Conservation (phyloP, 306 rosid species). For the Quillaja saponaria region DNA sequence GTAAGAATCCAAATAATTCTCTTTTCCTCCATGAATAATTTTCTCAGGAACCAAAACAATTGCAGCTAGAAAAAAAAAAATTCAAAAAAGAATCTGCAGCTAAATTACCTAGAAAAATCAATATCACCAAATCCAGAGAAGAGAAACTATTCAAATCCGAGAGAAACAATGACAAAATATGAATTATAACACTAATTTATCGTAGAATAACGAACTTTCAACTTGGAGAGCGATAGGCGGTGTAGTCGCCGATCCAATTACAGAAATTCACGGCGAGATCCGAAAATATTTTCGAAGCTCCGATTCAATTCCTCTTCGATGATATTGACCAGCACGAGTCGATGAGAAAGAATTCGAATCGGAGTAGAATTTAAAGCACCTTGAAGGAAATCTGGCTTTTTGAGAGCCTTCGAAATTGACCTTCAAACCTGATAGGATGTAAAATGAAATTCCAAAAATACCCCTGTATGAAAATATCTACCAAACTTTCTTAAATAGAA, state of each 20-base stretch:
- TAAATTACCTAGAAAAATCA: conserved; percentile 34
- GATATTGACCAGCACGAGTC: background rate
- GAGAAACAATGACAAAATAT: background rate
- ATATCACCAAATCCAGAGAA: background rate
- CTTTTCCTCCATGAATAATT: background rate
- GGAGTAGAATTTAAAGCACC: conserved; percentile 28
- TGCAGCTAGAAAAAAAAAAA: background rate
- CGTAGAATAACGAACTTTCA: conserved; percentile 48
- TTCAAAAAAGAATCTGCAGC: background rate
- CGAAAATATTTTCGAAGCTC: conserved; percentile 26
- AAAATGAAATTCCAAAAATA: no score
- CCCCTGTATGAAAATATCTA: no score
- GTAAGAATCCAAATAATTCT: conserved; percentile 22
- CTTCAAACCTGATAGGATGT: no score
- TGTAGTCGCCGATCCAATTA: conserved; percentile 21
- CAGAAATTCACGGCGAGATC: background rate
- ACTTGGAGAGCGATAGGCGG: conserved; percentile 7
- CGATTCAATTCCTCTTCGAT: conserved; percentile 24
- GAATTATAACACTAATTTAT: conserved; percentile 16
- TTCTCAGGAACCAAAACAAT: conserved; percentile 10
- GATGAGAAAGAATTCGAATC: background rate
- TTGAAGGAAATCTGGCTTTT: background rate
- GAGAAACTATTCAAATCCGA: background rate
- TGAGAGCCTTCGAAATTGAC: conserved; percentile 45
- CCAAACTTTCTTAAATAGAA: background rate